These are phyloP conservation scores for Cochlearia excelsa DNA, from an alignment of 345 rosid species.

Conservation along the genomic window DNA sequence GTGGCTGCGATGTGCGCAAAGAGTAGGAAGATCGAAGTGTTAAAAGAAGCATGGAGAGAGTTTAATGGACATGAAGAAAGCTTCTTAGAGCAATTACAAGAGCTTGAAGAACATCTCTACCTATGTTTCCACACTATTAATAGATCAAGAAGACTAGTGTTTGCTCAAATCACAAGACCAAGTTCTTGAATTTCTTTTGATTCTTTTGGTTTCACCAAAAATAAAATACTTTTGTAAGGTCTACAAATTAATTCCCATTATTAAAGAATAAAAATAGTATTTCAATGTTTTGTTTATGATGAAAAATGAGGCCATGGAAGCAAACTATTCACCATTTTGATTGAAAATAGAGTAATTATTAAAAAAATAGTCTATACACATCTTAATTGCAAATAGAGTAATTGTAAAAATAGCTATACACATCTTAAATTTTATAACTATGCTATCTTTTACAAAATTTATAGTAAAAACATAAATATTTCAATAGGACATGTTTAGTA, in stretches of 20 bases:
- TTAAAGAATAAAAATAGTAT: neutral
- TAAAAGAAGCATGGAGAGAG: slow-evolving; percentile 61
- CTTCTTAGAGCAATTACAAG: slow-evolving; percentile 66
- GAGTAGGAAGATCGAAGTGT: slow-evolving; percentile 48
- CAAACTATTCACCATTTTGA: neutral
- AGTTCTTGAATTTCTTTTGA: slow-evolving; percentile 24
- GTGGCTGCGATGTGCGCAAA: slow-evolving; percentile 53
- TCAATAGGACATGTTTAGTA: too few relatives aligned
- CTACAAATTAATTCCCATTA: slow-evolving; percentile 4
- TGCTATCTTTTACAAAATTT: too few relatives aligned
- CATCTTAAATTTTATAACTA: too few relatives aligned
- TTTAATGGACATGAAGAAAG: slow-evolving; percentile 41
- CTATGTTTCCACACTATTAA: slow-evolving; percentile 75
- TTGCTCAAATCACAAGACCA: slow-evolving; percentile 42
- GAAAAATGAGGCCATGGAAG: slow-evolving; percentile 16
- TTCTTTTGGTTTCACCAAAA: slow-evolving; percentile 15
- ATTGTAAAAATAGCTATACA: too few relatives aligned
- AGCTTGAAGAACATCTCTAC: slow-evolving; percentile 69
- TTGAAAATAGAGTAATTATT: neutral
- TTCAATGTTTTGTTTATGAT: neutral
- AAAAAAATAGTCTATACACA: slow-evolving; percentile 54
- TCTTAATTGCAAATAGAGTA: neutral
- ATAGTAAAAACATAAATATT: too few relatives aligned
- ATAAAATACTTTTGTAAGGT: slow-evolving; percentile 5
- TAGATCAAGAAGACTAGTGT: slow-evolving; percentile 61